Evolutionary conservation across 305 asterid species (phyloP), one percentile per base, ranked within the genome.

Genomic region (Ajuga reptans): DNA sequence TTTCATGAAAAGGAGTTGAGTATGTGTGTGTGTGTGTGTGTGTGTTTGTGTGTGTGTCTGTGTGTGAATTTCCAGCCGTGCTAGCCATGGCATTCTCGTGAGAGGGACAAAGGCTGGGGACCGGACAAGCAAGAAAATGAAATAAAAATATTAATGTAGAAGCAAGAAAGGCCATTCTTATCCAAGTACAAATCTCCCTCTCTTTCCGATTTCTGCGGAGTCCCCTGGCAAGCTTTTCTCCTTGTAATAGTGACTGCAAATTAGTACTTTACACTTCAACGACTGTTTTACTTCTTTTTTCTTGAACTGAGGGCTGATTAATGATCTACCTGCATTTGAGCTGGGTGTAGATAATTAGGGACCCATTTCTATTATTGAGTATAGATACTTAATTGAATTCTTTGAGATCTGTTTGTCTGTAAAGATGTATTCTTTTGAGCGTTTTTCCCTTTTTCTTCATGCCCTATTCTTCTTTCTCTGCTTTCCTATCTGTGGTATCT

Each of bases 71-170:
- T 88, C 85, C 89, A 81, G 87, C 82, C 81, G 71, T 72, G 73
- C 76, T 75, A 84, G 81, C 91, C 84, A 85, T 87, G 91, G 87
- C 85, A 79, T 81, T 80, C 95, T 78, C 86, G 90, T 87, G 94
- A 87, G 81, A 81, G 66, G 74, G 85, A 85, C 87, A 75, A 68
- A 82, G 81, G 71, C 64, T 73, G 77, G 79, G 87, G 84, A 80
- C 86, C 82, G 51, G 46, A 65, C 52, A 64, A 37, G 18, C 59
- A 75, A 49, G 58, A 75, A 59, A 68, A 45, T 49, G 69, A 66
- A 76, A 69, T 66, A 64, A 68, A 39, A 68, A 71, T 71, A 58
- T 54, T 56, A 27, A 56, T 52, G 74, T 52, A 24, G 45, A 66
- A 59, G 64, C 71, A 61, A 77, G 67, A 34, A 42, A 49, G 64